Evolutionary conservation across 2,329 filamentous ascomycete species (phyloP), one percentile per base, ranked within the genome.

Genomic region (Fusarium irregulare): DNA sequence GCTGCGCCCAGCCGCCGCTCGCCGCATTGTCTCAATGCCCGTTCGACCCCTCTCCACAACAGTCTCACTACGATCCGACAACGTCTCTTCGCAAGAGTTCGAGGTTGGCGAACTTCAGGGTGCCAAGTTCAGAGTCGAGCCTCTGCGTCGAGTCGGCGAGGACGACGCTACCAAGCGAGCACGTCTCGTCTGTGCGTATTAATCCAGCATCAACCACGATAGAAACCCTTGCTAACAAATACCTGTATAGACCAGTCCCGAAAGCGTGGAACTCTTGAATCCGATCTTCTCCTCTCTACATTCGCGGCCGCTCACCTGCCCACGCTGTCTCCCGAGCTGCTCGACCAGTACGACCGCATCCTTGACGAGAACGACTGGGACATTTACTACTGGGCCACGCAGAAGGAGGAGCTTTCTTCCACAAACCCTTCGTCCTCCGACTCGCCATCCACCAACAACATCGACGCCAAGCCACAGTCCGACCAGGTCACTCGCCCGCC

Each of bases 361-460:
- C 89, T 99, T 60, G 96, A 99, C 81, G 96, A 99, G 83, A 99
- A 99, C 81, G 96, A 99, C 84, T 99, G 96, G 96, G 96, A 99
- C 80, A 98, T 99, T 67, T 99, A 99, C 86, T 99, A 99, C 86
- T 99, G 96, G 96, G 93, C 93, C 6, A 99, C 96, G 18, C 96
- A 99, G 81, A 90, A 93, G 74, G 79, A 80, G 69, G 73, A 88
- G 34, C 80, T 84, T 56, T 84, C 88, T 60, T 71, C 78, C 56
- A 79, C 82, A 69, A 75, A 79, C 75, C 77, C 79, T 49, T 62
- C 79, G 68, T 70, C 75, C 46, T 70, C 75, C 18, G 59, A 65
- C 23, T 68, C 65, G 23, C 53, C 65, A 18, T 60, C 65, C 32
- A 68, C 64, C 41, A 45, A 21, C 28, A 16, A 68, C 34, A 68